Evolutionary conservation across 2,329 filamentous ascomycete species (phyloP).

Genomic region (Fusarium sterilihyphosum): DNA sequence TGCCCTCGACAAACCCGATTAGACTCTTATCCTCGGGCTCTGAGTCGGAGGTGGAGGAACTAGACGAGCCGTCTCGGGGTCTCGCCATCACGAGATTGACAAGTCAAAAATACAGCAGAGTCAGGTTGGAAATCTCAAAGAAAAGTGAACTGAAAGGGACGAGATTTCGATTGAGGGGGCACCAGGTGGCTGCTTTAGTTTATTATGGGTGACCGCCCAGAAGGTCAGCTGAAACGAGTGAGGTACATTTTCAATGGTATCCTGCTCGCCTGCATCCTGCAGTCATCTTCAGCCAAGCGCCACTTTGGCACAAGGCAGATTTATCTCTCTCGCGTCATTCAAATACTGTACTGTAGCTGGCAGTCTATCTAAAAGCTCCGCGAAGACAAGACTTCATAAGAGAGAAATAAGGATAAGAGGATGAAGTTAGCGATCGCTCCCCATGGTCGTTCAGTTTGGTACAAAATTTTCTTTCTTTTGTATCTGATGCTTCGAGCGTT

Average conservation of each 20-base stretch:
- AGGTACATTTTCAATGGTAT: neutral
- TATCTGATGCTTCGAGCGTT: neutral
- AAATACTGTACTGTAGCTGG: too few relatives aligned
- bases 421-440: accelerated
- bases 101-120: neutral
- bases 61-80: neutral
- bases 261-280: neutral
- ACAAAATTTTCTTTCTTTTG: neutral
- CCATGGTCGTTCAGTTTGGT: accelerated
- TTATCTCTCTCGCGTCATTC: neutral
- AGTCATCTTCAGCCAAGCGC: neutral
- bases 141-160: neutral
- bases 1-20: neutral
- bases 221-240: neutral
- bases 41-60: neutral
- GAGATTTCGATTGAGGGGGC: neutral
- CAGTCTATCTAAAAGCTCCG: accelerated
- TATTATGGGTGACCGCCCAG: neutral
- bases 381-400: accelerated
- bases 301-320: neutral
- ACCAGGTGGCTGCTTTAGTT: neutral
- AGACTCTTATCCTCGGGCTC: neutral
- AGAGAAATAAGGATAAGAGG: accelerated
- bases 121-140: accelerated
- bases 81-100: accelerated